Percentiles rank a stretch among this genome's conserved stretches.
phyloP scores from a whole-genome alignment of 2,329 filamentous ascomycete genomes.

The Monosporascus sp. region DNA sequence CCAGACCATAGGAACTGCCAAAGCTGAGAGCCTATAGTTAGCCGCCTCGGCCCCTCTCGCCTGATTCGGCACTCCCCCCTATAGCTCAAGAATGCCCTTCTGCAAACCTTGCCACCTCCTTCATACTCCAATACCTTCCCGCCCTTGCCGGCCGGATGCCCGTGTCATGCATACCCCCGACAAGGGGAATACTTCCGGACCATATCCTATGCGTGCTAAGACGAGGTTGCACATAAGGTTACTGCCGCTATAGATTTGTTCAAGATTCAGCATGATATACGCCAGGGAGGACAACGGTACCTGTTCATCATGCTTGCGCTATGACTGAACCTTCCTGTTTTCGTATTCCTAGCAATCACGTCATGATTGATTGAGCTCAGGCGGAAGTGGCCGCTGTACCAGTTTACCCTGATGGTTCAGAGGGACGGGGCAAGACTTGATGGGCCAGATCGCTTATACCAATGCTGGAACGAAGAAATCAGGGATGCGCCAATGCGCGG shows the following conservation, averaged over 20 bases:
- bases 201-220: constrained; percentile 25
- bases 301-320: neutral
- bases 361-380: constrained; percentile 2
- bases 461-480: constrained; percentile 22
- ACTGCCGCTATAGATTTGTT: constrained; percentile 19
- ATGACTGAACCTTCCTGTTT: neutral
- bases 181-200: constrained; percentile 16
- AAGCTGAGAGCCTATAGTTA: constrained; percentile 12
- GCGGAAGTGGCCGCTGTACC: constrained; percentile 1
- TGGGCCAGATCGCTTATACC: constrained; percentile 11
- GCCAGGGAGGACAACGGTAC: constrained; percentile 1
- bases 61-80: constrained; percentile 6
- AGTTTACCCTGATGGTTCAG: constrained; percentile 6
- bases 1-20: constrained; percentile 8
- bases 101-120: constrained; percentile 8
- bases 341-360: neutral
- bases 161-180: constrained; percentile 11
- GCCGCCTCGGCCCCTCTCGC: constrained; percentile 1
- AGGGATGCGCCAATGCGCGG: constrained; percentile 22
- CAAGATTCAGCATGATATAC: constrained; percentile 19
- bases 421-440: constrained; percentile 10
- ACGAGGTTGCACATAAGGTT: constrained; percentile 19
- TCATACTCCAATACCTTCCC: constrained; percentile 20
- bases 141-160: constrained; percentile 16
- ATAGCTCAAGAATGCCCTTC: constrained; percentile 8